Conservation (phyloP, 2,329 filamentous ascomycete genomes). For the Eutypella sp. region DNA sequence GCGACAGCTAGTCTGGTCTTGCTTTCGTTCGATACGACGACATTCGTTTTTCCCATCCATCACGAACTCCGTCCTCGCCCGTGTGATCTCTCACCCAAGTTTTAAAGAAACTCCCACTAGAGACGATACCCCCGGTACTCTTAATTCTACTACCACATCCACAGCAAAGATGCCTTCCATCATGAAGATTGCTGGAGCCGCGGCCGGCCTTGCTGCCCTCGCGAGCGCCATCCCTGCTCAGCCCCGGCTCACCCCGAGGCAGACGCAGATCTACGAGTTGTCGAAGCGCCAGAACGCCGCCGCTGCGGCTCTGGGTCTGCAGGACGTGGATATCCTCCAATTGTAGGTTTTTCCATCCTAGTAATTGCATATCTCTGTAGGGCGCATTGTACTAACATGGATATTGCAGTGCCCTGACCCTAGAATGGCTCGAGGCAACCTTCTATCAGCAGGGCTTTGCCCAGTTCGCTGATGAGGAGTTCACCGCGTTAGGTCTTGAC, state of each 20-base stretch:
- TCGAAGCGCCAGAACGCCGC: slow-evolving; percentile 47
- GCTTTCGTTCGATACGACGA: slow-evolving; percentile 19
- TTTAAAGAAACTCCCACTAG: too few species aligned
- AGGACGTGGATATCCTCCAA: slow-evolving; percentile 52
- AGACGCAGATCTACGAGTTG: slow-evolving; percentile 42
- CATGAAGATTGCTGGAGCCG: slow-evolving; percentile 36
- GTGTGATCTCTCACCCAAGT: slow-evolving; percentile 15
- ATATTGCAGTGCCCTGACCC: slow-evolving; percentile 55
- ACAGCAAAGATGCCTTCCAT: slow-evolving; percentile 41
- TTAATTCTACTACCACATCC: too few species aligned
- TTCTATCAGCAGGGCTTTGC: slow-evolving; percentile 70
- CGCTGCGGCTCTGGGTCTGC: slow-evolving; percentile 41
- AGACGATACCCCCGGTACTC: slow-evolving; percentile 18
- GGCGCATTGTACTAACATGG: slow-evolving; percentile 12
- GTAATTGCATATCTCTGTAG: neutral
- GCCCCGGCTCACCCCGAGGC: slow-evolving; percentile 37
- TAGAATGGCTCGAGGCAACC: slow-evolving; percentile 68
- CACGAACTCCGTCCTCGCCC: slow-evolving; percentile 14
- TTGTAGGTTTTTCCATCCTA: slow-evolving; percentile 39
- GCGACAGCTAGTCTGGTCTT: slow-evolving; percentile 37
- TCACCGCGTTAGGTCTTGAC: slow-evolving; percentile 56
- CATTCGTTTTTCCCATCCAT: slow-evolving; percentile 13
- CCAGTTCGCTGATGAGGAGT: slow-evolving; percentile 60
- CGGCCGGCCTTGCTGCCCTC: slow-evolving; percentile 41
- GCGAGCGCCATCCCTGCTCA: slow-evolving; percentile 43